These are phyloP conservation scores for Yamadazyma triangularis DNA, from an alignment of 1,139 yeast species.

Conservation along the genomic window DNA sequence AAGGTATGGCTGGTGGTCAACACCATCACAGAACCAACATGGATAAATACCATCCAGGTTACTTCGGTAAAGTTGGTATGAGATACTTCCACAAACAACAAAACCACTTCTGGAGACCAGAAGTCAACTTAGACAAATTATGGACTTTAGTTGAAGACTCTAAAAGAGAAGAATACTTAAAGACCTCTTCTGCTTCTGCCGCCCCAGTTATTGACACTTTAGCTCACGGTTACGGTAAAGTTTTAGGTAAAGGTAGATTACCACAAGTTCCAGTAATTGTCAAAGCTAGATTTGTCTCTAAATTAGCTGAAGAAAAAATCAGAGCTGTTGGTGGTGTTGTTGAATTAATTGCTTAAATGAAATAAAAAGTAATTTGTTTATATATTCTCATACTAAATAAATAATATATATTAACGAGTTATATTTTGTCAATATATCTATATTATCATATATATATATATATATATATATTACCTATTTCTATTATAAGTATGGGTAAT, in stretches of 20 bases:
- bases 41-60: conserved; percentile 99
- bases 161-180: conserved; percentile 91
- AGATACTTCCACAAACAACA: conserved; percentile 99
- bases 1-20: conserved; percentile 99
- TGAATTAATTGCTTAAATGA: conserved; percentile 92
- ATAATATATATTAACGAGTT: neutral
- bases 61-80: conserved; percentile 99
- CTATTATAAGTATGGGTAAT: too few species aligned
- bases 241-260: conserved; percentile 98
- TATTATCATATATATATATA: too few species aligned
- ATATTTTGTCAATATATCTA: neutral
- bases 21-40: conserved; percentile 99
- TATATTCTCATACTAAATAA: neutral
- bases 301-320: conserved; percentile 99
- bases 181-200: conserved; percentile 79
- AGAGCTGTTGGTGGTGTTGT: conserved; percentile 99
- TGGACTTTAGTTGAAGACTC: conserved; percentile 96
- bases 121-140: conserved; percentile 96
- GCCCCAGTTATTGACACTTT: conserved; percentile 99
- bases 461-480: too few species aligned
- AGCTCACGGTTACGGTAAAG: conserved; percentile 99
- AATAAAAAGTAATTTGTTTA: too few species aligned
- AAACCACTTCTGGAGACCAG: conserved; percentile 97
- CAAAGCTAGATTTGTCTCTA: conserved; percentile 98
- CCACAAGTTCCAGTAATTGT: conserved; percentile 99